Evolutionary conservation across 768 basidiomycete genomes (phyloP), one percentile per base, ranked within the genome.

Genomic region (Boletus vinaceobasis): DNA sequence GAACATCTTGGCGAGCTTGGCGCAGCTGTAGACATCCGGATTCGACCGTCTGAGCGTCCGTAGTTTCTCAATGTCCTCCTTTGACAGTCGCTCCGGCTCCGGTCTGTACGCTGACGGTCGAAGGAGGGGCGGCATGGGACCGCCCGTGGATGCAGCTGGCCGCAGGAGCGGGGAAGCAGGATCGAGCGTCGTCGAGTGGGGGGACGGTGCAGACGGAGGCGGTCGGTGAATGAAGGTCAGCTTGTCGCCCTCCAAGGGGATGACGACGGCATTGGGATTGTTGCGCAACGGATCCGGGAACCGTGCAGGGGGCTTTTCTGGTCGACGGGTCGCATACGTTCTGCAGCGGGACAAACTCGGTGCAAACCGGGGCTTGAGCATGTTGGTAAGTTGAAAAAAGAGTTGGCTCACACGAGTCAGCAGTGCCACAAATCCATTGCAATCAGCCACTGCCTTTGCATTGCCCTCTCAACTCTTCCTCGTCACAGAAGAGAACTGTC

Each of bases 211-310:
- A 10, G 86, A 83, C 1, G 90, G 88, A 0, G 90, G 91, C n/a
- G 88, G 88, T 40, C 91, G 85, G 67, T 90, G 88, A 54, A 93
- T 85, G 68, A 93, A 93, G 0, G 88, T 88, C 52, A 91, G 70
- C 55, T 79, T 74, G 53, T 80, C 79, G 58, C 80, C 81, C 7
- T 74, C 69, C 21, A 87, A 70, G 9, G 71, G 53, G 10, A 77
- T 81, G 47, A 84, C 80, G 45, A 70, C 70, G 36, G 81, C 82
- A 37, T 79, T 74, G 37, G 81, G 75, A 54, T 77, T 80, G 68
- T 79, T 77, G 50, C 69, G 54, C 48, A 87, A 71, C 1, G 86
- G 86, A 60, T 87, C 86, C 17, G 79, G 75, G 27, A 79, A 74
- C 46, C 79, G 82, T 39, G 79, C 78, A 7, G 86, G 80, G 3